Evolutionary conservation across 441 rosid genomes (phyloP).

Genomic region (Manihot esculenta): DNA sequence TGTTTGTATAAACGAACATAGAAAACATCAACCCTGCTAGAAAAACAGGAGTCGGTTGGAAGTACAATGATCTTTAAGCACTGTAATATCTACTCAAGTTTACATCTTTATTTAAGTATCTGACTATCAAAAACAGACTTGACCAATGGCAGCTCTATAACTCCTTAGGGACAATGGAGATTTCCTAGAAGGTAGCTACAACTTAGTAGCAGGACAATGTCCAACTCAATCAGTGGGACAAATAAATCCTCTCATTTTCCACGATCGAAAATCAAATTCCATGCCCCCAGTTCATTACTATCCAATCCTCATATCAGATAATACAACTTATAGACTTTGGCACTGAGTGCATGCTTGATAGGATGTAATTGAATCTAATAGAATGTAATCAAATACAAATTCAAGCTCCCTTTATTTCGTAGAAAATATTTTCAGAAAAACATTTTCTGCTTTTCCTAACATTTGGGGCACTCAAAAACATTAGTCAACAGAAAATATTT

Average conservation of each 20-base stretch:
- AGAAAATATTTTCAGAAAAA: too few relatives aligned
- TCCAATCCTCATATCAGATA: neutral
- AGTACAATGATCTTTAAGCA: neutral
- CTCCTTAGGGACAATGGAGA: too few relatives aligned
- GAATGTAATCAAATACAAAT: too few relatives aligned
- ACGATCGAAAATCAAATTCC: slow-evolving; percentile 8
- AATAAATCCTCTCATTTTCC: neutral
- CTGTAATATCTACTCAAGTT: neutral
- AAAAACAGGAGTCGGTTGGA: neutral
- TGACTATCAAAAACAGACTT: neutral
- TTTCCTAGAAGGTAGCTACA: neutral
- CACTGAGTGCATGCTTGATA: neutral
- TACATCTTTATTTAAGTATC: neutral
- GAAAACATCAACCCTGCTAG: slow-evolving; percentile 38
- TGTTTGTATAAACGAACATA: slow-evolving; percentile 29
- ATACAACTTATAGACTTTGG: neutral
- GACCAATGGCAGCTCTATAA: neutral
- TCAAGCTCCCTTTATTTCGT: too few relatives aligned
- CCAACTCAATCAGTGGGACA: neutral
- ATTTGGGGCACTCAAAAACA: too few relatives aligned
- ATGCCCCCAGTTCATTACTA: neutral
- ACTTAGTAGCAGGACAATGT: neutral
- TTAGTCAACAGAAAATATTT: too few relatives aligned
- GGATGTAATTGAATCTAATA: too few relatives aligned
- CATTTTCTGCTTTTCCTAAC: too few relatives aligned